A percentile compares a stretch with the other conserved stretches of the same genome.
Evolutionary conservation across 768 basidiomycete species (phyloP).

Genomic region (Mycena capillaripes): DNA sequence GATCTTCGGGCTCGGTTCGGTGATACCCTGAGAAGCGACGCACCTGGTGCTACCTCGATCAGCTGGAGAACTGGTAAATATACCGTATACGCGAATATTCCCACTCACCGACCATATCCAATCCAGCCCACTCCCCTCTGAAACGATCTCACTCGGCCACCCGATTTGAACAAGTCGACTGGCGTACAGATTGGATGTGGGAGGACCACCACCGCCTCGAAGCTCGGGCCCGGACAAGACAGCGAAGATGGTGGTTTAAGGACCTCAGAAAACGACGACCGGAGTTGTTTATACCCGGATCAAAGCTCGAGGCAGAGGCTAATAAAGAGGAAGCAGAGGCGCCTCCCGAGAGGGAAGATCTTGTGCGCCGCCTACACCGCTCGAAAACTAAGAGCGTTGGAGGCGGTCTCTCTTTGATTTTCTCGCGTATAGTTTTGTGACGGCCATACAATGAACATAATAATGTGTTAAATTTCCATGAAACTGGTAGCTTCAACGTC

Average conservation of each 20-base stretch:
- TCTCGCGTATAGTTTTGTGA: constrained; percentile 1
- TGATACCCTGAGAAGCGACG: background rate
- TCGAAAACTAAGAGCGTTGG: constrained; percentile 21
- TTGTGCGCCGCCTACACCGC: constrained; percentile 13
- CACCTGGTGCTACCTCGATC: background rate
- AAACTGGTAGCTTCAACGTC: too few species aligned
- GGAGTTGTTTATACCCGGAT: background rate
- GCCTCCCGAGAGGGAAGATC: background rate
- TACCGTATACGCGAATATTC: too few species aligned
- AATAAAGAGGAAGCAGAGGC: background rate
- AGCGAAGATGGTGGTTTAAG: background rate
- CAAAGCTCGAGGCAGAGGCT: background rate
- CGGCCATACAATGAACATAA: too few species aligned
- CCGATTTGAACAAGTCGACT: background rate
- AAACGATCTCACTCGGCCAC: constrained; percentile 7
- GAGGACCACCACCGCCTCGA: constrained; percentile 1
- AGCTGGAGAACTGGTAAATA: background rate
- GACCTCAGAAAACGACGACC: background rate
- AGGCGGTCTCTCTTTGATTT: constrained; percentile 18
- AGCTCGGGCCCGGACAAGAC: background rate
- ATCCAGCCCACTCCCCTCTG: background rate
- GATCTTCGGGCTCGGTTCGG: background rate
- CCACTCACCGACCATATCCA: background rate
- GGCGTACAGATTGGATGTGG: constrained; percentile 23
- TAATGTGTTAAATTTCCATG: too few species aligned